Evolutionary conservation across 2,329 filamentous ascomycete species (phyloP).

Genomic region (Ophiosphaerella korrae): DNA sequence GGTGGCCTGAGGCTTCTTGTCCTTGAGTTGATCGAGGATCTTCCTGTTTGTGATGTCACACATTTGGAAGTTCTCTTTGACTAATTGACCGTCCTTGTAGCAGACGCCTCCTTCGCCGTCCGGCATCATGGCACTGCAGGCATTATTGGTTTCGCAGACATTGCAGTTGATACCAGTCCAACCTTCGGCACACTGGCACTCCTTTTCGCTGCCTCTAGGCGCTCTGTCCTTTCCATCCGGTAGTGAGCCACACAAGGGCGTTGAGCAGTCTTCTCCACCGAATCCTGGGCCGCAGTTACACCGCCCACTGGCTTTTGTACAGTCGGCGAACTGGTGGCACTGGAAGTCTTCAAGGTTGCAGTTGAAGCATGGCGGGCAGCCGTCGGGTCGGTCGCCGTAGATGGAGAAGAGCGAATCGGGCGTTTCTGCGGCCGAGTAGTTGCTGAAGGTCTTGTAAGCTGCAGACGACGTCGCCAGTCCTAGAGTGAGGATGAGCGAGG

Average conservation of each 20-base stretch:
- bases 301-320: conserved; percentile 88
- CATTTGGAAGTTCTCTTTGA: conserved; percentile 96
- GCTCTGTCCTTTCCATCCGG: conserved; percentile 77
- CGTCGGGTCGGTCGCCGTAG: conserved; percentile 73
- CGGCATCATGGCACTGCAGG: conserved; percentile 87
- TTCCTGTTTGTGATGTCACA: conserved; percentile 97
- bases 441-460: conserved; percentile 41
- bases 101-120: conserved; percentile 82
- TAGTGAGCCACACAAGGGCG: conserved; percentile 88
- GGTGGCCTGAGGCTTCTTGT: conserved; percentile 87
- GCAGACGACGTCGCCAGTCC: conserved; percentile 24
- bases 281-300: conserved; percentile 92
- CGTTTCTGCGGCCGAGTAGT: conserved; percentile 60
- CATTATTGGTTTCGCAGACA: conserved; percentile 81
- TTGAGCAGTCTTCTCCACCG: conserved; percentile 89
- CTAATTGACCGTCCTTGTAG: conserved; percentile 86
- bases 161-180: conserved; percentile 98
- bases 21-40: conserved; percentile 84
- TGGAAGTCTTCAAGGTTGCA: conserved; percentile 91
- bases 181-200: conserved; percentile 86
- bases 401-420: conserved; percentile 64
- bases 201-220: conserved; percentile 68
- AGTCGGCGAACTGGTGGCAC: conserved; percentile 88
- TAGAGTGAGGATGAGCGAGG: conserved; percentile 36
- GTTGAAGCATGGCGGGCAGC: conserved; percentile 94